phyloP scores from a whole-genome alignment of 495 filamentous ascomycete genomes.

The Thermothielavioides terrestris region DNA sequence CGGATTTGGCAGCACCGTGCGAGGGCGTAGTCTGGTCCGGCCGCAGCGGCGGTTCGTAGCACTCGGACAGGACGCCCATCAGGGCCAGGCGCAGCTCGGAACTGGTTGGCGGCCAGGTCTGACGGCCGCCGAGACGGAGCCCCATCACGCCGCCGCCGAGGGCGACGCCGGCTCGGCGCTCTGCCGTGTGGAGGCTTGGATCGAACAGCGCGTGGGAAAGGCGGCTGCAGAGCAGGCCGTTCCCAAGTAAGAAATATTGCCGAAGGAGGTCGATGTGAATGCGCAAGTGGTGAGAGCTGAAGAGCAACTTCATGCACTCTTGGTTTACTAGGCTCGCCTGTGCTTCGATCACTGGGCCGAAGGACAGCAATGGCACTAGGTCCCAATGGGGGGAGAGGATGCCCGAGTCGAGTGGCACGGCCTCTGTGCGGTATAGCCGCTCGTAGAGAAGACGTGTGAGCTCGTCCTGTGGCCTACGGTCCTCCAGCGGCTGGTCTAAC shows the following conservation, averaged over 20 bases:
- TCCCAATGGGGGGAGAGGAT: constrained; percentile 61
- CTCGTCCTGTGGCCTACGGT: constrained; percentile 18
- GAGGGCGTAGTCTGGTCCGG: no score
- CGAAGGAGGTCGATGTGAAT: constrained; percentile 69
- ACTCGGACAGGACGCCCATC: constrained; percentile 77
- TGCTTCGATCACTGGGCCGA: constrained; percentile 60
- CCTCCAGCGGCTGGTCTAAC: constrained; percentile 29
- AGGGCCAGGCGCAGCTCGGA: constrained; percentile 83
- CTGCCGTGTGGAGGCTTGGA: constrained; percentile 71
- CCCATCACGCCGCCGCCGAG: constrained; percentile 68
- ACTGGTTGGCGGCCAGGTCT: constrained; percentile 86
- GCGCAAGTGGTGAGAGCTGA: constrained; percentile 62
- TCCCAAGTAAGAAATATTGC: constrained; percentile 73
- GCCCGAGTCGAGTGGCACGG: background rate
- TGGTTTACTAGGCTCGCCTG: constrained; percentile 72
- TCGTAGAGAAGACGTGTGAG: constrained; percentile 25
- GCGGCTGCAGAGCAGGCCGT: constrained; percentile 71
- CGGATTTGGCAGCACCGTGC: constrained; percentile 29
- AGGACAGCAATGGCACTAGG: constrained; percentile 62
- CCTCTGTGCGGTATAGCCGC: constrained; percentile 18
- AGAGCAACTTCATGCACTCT: constrained; percentile 69
- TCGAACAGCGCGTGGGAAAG: constrained; percentile 81
- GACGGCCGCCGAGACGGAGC: constrained; percentile 63
- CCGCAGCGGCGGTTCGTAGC: constrained; percentile 46
- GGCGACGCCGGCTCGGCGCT: constrained; percentile 57